A percentile compares a stretch with the other conserved stretches of the same genome.
Evolutionary conservation across 805 yeast genomes (phyloP).

Genomic region (Wickerhamomyces xylosicus): DNA sequence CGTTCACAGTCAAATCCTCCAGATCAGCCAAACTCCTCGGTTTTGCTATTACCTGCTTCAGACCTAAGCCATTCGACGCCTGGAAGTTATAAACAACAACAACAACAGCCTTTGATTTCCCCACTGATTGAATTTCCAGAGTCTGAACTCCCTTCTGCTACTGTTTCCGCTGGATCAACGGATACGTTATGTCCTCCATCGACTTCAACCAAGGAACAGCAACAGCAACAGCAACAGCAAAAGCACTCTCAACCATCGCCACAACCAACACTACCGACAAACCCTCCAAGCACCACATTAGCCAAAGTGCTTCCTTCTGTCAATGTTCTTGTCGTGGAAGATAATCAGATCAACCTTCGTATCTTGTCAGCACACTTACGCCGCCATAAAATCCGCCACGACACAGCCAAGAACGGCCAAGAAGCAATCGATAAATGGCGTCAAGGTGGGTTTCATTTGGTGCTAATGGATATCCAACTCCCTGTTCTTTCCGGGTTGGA

Average conservation of each 20-base stretch:
- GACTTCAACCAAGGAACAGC: neutral
- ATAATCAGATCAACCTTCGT: conserved; percentile 87
- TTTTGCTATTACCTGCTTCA: conserved; percentile 15
- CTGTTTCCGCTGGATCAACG: neutral
- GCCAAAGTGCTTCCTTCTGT: conserved; percentile 76
- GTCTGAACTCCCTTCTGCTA: neutral
- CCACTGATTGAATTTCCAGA: neutral
- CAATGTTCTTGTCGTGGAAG: conserved; percentile 90
- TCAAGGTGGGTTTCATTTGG: conserved; percentile 87
- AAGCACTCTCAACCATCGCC: neutral
- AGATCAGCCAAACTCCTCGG: conserved; percentile 16
- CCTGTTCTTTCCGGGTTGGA: conserved; percentile 96
- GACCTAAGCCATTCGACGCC: neutral
- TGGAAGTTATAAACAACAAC: conserved; percentile 12
- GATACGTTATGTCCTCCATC: neutral
- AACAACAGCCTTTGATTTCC: conserved; percentile 2
- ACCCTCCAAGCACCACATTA: conserved; percentile 18
- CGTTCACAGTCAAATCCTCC: neutral
- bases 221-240: neutral
- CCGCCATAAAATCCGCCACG: conserved; percentile 74
- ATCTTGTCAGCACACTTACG: conserved; percentile 83
- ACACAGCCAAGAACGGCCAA: conserved; percentile 85
- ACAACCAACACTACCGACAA: neutral
- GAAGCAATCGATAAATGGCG: conserved; percentile 95
- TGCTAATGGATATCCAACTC: conserved; percentile 93